These are phyloP conservation scores for Zygoascus tannicola DNA, from an alignment of 805 yeast genomes.

Conservation along the genomic window DNA sequence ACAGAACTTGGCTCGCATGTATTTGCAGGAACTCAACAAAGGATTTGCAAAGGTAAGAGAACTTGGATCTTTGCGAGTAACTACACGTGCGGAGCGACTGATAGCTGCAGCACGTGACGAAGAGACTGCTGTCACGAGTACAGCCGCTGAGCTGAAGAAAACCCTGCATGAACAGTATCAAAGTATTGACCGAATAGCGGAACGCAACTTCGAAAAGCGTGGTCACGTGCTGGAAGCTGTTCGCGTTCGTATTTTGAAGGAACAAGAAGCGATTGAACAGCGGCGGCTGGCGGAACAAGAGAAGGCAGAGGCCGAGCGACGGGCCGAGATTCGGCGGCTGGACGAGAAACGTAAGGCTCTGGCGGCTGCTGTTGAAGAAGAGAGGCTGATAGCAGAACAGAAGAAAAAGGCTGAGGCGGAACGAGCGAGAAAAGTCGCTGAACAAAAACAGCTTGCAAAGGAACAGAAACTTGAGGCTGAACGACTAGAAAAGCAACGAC, in stretches of 20 bases:
- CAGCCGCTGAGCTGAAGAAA: background rate
- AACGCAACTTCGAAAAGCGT: background rate
- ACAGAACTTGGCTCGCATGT: background rate
- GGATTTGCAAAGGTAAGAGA: background rate
- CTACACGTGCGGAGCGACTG: background rate
- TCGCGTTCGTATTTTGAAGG: background rate
- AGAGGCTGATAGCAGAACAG: conserved; percentile 11
- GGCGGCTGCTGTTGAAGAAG: conserved; percentile 12
- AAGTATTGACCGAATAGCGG: background rate
- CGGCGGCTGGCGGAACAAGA: conserved; percentile 8
- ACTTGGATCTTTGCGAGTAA: background rate
- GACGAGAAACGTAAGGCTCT: conserved; percentile 12
- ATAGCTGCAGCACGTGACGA: background rate
- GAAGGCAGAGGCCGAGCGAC: conserved; percentile 5
- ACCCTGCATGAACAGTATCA: background rate
- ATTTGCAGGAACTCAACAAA: background rate
- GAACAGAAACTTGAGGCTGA: conserved; percentile 9
- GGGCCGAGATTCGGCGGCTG: too few species aligned
- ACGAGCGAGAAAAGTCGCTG: conserved; percentile 17
- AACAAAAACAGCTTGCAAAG: conserved; percentile 20
- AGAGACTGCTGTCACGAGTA: background rate
- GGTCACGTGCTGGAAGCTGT: background rate
- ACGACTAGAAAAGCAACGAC: conserved; percentile 13
- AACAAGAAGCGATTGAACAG: conserved; percentile 11
- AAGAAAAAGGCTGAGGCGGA: conserved; percentile 11